phyloP scores from a whole-genome alignment of 1,139 yeast genomes.

The Geotrichum armillariae region DNA sequence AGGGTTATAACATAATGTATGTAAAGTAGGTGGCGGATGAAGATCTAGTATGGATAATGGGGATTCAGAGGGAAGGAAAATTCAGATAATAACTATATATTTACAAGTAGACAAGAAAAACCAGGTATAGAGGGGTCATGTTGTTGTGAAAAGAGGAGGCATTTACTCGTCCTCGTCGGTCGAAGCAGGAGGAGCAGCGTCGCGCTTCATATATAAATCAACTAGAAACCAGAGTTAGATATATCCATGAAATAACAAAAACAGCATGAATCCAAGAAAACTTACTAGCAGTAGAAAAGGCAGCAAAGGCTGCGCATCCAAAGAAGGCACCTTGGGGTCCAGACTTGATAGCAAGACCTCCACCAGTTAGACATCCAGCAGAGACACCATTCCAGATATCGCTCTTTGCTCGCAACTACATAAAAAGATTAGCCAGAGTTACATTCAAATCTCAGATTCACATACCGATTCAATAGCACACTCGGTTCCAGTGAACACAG shows the following conservation, averaged over 20 bases:
- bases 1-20: too few species aligned
- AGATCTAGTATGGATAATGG: not conserved
- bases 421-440: conserved; percentile 1
- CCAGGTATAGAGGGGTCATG: not conserved
- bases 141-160: too few species aligned
- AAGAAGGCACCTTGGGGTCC: conserved; percentile 92
- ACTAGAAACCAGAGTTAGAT: conserved; percentile 35
- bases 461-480: conserved; percentile 66
- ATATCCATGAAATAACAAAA: not conserved
- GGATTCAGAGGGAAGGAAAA: too few species aligned
- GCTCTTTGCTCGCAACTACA: conserved; percentile 72
- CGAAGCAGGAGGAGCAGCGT: conserved; percentile 79
- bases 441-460: conserved; percentile 21
- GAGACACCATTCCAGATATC: conserved; percentile 89
- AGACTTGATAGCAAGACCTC: conserved; percentile 82
- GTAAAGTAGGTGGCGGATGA: too few species aligned
- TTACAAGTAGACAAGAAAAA: not conserved
- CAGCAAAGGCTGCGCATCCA: conserved; percentile 98
- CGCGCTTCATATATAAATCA: conserved; percentile 85
- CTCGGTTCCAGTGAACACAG: conserved; percentile 92
- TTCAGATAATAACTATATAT: too few species aligned
- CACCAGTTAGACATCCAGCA: conserved; percentile 95
- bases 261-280: not conserved
- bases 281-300: conserved; percentile 78
- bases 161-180: conserved; percentile 81